Base-by-base conservation (phyloP, 2,329 filamentous ascomycete species). In the Knufia fluminis region DNA sequence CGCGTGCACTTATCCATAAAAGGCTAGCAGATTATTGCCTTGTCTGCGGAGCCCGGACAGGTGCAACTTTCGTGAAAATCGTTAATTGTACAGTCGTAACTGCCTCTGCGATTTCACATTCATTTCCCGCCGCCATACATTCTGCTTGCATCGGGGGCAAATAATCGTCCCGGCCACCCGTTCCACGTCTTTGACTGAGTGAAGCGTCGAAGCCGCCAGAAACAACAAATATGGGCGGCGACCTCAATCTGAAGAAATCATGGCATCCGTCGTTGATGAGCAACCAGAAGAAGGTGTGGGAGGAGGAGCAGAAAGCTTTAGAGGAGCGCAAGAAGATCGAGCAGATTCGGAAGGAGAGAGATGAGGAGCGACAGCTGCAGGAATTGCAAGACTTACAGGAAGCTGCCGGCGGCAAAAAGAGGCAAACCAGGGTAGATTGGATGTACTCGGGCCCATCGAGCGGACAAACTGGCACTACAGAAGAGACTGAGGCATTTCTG, bases 241-340 rank as follows among this genome's bases (percentile, higher is more conserved):
- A 97, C 76, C 79, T 98, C 63, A 96, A 97, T 64, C 42, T 59
- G 39, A 62, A 62, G 50, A 82, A 82, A 66, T 79, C 86, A 75
- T 98, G 91, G 82, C 91, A 98, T 70, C 91, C 92, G 53, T 81
- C 83, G 60, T 77, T 96, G 57, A 81, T 89, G 70, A 86, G 83
- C 71, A 98, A 98, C 68, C 92, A 94, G 73, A 80, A 81, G 67
- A 80, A 80, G 65, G 90, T 96, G 58, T 95, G 86, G 81, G 82
- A 91, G 54, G 86, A 94, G 67, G 90, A 97, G 64, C 83, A 92
- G 66, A 86, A 88, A 58, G 92, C 91, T 2, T 80, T 98, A 10
- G 87, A 92, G 47, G 92, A 98, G 74, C 85, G 92, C 68, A 97
- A 97, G 66, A 84, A 85, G 59, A 94, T 89, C 54, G 88, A 94